Percentiles rank a stretch among this genome's conserved stretches.
Conservation (phyloP, 1,284 basidiomycete genomes). For the Fomitopsis betulina region DNA sequence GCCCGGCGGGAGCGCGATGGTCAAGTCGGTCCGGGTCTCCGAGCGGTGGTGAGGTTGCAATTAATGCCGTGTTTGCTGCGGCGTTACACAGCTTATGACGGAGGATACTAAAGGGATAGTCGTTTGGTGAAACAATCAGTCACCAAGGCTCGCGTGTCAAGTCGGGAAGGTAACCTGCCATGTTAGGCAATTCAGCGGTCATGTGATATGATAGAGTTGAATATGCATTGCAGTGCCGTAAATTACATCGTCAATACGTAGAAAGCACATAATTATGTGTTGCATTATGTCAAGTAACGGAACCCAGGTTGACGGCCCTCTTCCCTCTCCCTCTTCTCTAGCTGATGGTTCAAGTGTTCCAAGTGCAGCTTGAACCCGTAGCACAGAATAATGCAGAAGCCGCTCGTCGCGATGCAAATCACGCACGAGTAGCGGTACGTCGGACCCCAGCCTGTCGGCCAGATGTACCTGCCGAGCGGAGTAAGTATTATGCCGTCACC, state of each 20-base stretch:
- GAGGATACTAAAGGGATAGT: too few species aligned
- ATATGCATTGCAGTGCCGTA: neutral
- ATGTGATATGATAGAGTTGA: neutral
- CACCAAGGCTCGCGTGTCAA: neutral
- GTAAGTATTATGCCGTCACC: neutral
- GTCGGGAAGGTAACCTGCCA: neutral
- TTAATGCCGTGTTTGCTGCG: too few species aligned
- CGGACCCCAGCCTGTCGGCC: constrained; percentile 37
- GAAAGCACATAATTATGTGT: too few species aligned
- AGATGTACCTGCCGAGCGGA: constrained; percentile 28
- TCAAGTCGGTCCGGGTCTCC: too few species aligned
- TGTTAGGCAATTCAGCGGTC: neutral
- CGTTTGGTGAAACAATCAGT: too few species aligned
- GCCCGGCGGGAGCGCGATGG: too few species aligned
- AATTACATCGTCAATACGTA: too few species aligned
- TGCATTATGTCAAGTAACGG: constrained; percentile 18
- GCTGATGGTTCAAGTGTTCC: constrained; percentile 29
- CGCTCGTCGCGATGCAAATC: constrained; percentile 44
- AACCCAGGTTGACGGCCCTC: constrained; percentile 23
- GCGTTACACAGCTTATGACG: too few species aligned
- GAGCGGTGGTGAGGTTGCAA: too few species aligned
- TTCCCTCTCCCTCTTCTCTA: constrained; percentile 28
- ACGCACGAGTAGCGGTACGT: constrained; percentile 40
- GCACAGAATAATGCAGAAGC: constrained; percentile 42
- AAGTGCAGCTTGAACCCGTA: constrained; percentile 41